Percentiles rank a stretch among this genome's conserved stretches.
Evolutionary conservation across 441 rosid genomes (phyloP).

Genomic region (Euphorbia schlechtendalii): DNA sequence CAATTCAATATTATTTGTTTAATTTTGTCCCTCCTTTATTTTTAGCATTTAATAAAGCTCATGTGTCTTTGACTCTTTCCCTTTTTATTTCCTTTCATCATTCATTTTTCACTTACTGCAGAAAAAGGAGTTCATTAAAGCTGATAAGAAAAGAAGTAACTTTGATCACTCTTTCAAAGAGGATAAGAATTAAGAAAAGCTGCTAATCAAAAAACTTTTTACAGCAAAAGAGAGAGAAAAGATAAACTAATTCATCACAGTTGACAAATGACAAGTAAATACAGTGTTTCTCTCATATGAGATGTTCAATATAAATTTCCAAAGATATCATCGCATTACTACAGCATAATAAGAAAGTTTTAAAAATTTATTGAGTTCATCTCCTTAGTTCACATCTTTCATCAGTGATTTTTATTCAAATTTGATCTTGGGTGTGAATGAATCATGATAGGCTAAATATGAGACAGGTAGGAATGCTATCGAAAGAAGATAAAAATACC

Average conservation of each 20-base stretch:
- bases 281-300: too few relatives aligned
- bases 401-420: not conserved
- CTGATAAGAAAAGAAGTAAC: not conserved
- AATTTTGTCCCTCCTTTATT: not conserved
- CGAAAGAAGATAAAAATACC: conserved; percentile 31
- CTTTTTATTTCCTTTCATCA: not conserved
- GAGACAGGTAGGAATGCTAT: conserved; percentile 7
- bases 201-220: too few relatives aligned
- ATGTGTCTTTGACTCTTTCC: not conserved
- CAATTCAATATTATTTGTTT: not conserved
- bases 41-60: not conserved
- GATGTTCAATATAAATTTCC: too few relatives aligned
- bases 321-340: not conserved
- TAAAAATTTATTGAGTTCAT: not conserved
- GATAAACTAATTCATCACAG: too few relatives aligned
- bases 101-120: not conserved
- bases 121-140: not conserved
- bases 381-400: not conserved
- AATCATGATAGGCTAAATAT: not conserved
- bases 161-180: too few relatives aligned
- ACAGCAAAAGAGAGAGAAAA: too few relatives aligned
- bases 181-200: too few relatives aligned
- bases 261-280: too few relatives aligned
- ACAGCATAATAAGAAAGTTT: not conserved
- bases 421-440: not conserved